Percentiles rank a stretch among this genome's conserved stretches.
phyloP scores from a whole-genome alignment of 352 stramenopile species.

The Globisporangium echinulatum region DNA sequence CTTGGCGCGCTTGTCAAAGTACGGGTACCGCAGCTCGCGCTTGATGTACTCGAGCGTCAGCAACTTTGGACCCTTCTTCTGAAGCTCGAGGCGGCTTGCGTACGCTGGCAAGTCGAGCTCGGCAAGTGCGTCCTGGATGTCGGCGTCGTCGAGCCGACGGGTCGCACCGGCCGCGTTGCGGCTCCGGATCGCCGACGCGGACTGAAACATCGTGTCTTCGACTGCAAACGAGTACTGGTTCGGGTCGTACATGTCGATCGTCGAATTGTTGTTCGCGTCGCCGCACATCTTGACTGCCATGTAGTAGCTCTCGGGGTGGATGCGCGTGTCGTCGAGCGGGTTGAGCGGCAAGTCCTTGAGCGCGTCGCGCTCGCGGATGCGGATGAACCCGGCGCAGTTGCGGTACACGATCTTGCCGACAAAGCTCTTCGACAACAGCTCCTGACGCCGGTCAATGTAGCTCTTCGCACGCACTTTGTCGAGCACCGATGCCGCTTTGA shows the following conservation, averaged over 20 bases:
- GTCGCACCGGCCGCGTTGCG: conserved; percentile 41
- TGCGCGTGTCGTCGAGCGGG: conserved; percentile 82
- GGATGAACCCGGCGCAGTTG: conserved; percentile 84
- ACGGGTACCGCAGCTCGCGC: conserved; percentile 83
- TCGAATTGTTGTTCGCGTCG: conserved; percentile 88
- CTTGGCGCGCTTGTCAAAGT: conserved; percentile 84
- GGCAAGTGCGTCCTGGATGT: conserved; percentile 84
- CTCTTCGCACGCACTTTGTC: conserved; percentile 82
- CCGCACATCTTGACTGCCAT: conserved; percentile 90
- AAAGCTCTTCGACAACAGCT: conserved; percentile 78
- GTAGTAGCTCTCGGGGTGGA: conserved; percentile 88
- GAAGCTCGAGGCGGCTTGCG: conserved; percentile 75
- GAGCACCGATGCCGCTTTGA: conserved; percentile 75
- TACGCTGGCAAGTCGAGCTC: conserved; percentile 86
- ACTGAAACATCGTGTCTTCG: conserved; percentile 90
- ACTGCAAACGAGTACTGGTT: conserved; percentile 89
- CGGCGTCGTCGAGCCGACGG: conserved; percentile 53
- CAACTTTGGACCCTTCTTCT: conserved; percentile 87
- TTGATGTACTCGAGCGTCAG: conserved; percentile 87
- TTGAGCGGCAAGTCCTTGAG: conserved; percentile 82
- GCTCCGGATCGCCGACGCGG: conserved; percentile 72
- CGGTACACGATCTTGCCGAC: conserved; percentile 85
- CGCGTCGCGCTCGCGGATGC: conserved; percentile 81
- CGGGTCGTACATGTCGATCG: conserved; percentile 88
- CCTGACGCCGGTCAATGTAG: conserved; percentile 81